phyloP scores from a whole-genome alignment of 2,329 filamentous ascomycete species.

The Neonectria faginata region DNA sequence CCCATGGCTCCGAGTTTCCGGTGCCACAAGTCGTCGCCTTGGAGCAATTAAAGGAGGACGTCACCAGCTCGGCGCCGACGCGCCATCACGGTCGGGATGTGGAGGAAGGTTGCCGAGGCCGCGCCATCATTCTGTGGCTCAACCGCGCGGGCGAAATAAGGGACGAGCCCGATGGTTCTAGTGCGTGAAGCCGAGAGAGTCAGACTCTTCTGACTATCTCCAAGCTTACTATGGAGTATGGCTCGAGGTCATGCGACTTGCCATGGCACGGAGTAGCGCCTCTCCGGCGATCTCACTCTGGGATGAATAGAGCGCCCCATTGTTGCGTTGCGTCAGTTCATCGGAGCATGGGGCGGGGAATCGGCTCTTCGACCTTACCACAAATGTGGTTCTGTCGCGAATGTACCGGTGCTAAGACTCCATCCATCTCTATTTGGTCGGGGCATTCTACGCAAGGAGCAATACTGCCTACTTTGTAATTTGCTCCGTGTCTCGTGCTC shows the following conservation, averaged over 20 bases:
- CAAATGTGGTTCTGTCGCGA: neutral
- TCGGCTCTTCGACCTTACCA: slow-evolving; percentile 14
- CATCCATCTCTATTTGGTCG: neutral
- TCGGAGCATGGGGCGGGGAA: slow-evolving; percentile 20
- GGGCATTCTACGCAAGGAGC: slow-evolving; percentile 3
- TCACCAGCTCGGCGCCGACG: slow-evolving; percentile 20
- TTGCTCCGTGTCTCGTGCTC: neutral
- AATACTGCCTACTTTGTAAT: too few species aligned
- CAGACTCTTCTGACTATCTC: neutral
- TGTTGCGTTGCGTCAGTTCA: slow-evolving; percentile 12
- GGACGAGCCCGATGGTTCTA: neutral
- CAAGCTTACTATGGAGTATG: neutral
- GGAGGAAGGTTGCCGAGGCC: slow-evolving; percentile 1
- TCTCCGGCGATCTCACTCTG: neutral
- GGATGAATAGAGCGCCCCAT: neutral
- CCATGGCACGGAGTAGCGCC: neutral
- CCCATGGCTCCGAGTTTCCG: slow-evolving; percentile 2
- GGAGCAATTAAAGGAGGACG: slow-evolving; percentile 10
- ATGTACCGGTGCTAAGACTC: slow-evolving; percentile 8
- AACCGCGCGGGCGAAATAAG: slow-evolving; percentile 3
- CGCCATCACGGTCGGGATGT: slow-evolving; percentile 23
- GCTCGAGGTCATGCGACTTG: slow-evolving; percentile 18
- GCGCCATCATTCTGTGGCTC: neutral
- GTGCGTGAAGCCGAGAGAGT: neutral
- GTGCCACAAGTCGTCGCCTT: slow-evolving; percentile 3